Conservation (phyloP, 2,329 filamentous ascomycete species). For the Pseudogymnoascus sp. region DNA sequence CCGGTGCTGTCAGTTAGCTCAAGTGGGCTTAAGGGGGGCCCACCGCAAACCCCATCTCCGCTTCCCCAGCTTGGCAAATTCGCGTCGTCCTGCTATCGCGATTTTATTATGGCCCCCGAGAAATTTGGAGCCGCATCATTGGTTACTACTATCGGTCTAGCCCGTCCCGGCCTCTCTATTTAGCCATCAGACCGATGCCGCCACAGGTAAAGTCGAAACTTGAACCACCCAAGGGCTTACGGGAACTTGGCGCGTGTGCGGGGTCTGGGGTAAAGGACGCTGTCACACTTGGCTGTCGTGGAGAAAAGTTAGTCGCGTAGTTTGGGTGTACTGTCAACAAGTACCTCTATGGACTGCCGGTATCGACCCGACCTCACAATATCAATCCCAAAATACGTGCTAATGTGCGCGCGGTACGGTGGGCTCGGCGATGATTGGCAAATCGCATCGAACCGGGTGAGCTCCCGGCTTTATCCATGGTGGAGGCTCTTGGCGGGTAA, state of each 20-base stretch:
- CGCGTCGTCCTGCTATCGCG: background rate
- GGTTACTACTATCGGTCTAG: background rate
- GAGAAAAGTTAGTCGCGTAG: background rate
- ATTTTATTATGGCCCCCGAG: background rate
- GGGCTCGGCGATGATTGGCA: background rate
- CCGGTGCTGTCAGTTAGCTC: background rate
- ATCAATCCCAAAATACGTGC: background rate
- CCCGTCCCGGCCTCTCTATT: background rate
- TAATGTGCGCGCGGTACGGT: background rate
- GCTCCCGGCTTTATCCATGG: conserved; percentile 8
- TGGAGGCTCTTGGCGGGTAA: conserved; percentile 6
- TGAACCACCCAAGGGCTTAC: background rate
- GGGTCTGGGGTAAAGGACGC: background rate
- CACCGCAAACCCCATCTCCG: background rate
- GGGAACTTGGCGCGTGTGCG: background rate
- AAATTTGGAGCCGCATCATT: background rate
- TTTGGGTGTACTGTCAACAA: background rate
- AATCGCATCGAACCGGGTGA: conserved; percentile 1
- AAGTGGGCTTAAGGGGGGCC: background rate
- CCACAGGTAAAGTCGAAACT: background rate
- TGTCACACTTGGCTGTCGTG: background rate
- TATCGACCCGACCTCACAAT: background rate
- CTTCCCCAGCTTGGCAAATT: conserved; percentile 1
- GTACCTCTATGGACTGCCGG: background rate
- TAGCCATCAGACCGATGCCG: background rate